A percentile compares a stretch with the other conserved stretches of the same genome.
These are phyloP conservation scores for Saprolegnia parasitica DNA, from an alignment of 352 stramenopile genomes.

Conservation along the genomic window DNA sequence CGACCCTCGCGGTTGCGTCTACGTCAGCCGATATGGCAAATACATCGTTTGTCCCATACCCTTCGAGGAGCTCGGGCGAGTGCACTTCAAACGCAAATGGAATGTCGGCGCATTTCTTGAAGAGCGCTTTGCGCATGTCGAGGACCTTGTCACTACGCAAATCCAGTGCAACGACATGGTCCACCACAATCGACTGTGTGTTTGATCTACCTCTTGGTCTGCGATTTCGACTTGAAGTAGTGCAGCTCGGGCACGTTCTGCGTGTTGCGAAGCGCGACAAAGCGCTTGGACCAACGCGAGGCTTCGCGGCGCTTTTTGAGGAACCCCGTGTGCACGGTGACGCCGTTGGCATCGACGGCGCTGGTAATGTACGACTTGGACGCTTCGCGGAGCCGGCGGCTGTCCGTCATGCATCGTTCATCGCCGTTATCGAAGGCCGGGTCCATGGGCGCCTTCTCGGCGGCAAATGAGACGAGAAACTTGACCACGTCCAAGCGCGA, in stretches of 20 bases:
- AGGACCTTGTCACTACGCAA: slow-evolving; percentile 46
- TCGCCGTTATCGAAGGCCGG: background rate
- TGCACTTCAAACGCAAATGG: slow-evolving; percentile 86
- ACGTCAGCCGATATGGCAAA: background rate
- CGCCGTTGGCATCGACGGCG: slow-evolving; percentile 30
- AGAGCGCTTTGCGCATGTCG: slow-evolving; percentile 54
- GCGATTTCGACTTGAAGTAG: slow-evolving; percentile 60
- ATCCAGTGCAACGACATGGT: background rate
- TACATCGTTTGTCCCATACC: slow-evolving; percentile 19
- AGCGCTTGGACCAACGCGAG: slow-evolving; percentile 77
- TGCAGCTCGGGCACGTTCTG: slow-evolving; percentile 46
- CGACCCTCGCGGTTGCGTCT: slow-evolving; percentile 80
- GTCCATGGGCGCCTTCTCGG: slow-evolving; percentile 2
- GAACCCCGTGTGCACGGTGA: slow-evolving; percentile 44
- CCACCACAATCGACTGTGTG: background rate
- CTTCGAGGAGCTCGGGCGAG: slow-evolving; percentile 75
- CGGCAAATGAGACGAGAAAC: slow-evolving; percentile 34
- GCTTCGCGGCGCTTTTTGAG: slow-evolving; percentile 74
- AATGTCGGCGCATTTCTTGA: slow-evolving; percentile 78
- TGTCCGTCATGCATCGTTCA: background rate
- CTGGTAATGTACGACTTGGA: slow-evolving; percentile 7
- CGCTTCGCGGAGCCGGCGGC: background rate
- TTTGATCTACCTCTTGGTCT: background rate
- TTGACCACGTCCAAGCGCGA: slow-evolving; percentile 72
- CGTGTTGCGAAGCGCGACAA: slow-evolving; percentile 49